Evolutionary conservation across 2,329 filamentous ascomycete species (phyloP).

Genomic region (Botrytis hyacinthi): DNA sequence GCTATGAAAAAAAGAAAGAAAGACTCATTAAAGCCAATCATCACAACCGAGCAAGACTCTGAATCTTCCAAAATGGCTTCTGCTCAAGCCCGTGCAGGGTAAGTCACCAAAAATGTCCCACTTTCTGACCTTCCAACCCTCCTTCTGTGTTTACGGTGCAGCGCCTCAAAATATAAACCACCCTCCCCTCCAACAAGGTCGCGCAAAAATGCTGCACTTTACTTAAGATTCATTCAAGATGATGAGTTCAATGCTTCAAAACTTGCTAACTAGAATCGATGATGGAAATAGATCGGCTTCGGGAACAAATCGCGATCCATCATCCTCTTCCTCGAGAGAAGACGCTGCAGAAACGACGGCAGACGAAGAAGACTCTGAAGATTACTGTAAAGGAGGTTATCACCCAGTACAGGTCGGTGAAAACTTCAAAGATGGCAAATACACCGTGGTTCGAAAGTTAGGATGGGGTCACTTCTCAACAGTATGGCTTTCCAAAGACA

Average conservation of each 20-base stretch:
- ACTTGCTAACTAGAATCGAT: conserved; percentile 35
- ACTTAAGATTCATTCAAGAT: conserved; percentile 20
- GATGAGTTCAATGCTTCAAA: conserved; percentile 36
- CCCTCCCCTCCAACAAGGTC: conserved; percentile 7
- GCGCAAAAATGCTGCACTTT: conserved; percentile 20
- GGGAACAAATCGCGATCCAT: conserved; percentile 46
- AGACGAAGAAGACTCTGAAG: conserved; percentile 97
- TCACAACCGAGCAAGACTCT: conserved; percentile 50
- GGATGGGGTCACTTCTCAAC: conserved; percentile 99
- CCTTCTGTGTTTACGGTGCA: conserved; percentile 17
- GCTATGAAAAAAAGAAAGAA: conserved; percentile 58
- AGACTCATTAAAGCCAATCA: conserved; percentile 57
- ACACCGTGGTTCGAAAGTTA: conserved; percentile 92
- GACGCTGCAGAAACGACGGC: conserved; percentile 88
- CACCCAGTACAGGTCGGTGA: conserved; percentile 94
- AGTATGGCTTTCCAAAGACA: conserved; percentile 82
- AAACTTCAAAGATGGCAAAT: conserved; percentile 96
- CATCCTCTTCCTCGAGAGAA: conserved; percentile 70
- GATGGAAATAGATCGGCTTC: conserved; percentile 34
- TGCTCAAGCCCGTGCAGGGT: conserved; percentile 40
- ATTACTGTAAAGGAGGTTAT: conserved; percentile 99
- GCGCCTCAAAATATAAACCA: conserved; percentile 29
- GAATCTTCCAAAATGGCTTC: conserved; percentile 35
- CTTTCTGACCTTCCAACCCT: conserved; percentile 22
- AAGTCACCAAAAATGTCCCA: conserved; percentile 28